Percentiles rank a stretch among this genome's conserved stretches.
Evolutionary conservation across 176 grass and related monocot species (phyloP).

Genomic region (Eragrostis nindensis): DNA sequence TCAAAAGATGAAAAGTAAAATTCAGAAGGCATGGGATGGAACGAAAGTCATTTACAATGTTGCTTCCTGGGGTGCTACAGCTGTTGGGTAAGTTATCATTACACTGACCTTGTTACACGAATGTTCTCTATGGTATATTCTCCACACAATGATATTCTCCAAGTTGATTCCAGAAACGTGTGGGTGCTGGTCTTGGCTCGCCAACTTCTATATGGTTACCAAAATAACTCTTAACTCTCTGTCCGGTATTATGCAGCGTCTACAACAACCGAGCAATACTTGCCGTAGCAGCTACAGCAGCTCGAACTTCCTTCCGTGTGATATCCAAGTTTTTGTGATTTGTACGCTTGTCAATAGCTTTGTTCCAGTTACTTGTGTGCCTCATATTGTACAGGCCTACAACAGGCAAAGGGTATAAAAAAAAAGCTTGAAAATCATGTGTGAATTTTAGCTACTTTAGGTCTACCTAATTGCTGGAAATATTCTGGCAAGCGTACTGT

Average conservation of each 20-base stretch:
- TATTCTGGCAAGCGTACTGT: neutral
- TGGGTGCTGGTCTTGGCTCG: neutral
- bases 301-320: constrained; percentile 70
- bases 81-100: constrained; percentile 64
- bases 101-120: neutral
- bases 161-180: constrained; percentile 2
- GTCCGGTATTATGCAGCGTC: constrained; percentile 46
- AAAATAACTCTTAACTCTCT: neutral
- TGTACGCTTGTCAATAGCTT: neutral
- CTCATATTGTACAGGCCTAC: constrained; percentile 22
- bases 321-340: constrained; percentile 82
- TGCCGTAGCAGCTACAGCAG: constrained; percentile 54
- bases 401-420: neutral
- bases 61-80: constrained; percentile 90
- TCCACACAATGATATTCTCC: neutral
- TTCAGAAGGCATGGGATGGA: constrained; percentile 90
- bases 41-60: constrained; percentile 82
- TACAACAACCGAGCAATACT: constrained; percentile 87
- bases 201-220: neutral
- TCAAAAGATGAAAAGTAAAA: constrained; percentile 74
- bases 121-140: constrained; percentile 14
- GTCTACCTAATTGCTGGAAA: constrained; percentile 25
- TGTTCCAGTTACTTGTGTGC: neutral
- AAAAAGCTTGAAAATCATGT: neutral
- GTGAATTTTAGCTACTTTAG: neutral